A percentile compares a stretch with the other conserved stretches of the same genome.
These are phyloP conservation scores for Nitzschia putrida DNA, from an alignment of 108 stramenopile species.

Conservation along the genomic window DNA sequence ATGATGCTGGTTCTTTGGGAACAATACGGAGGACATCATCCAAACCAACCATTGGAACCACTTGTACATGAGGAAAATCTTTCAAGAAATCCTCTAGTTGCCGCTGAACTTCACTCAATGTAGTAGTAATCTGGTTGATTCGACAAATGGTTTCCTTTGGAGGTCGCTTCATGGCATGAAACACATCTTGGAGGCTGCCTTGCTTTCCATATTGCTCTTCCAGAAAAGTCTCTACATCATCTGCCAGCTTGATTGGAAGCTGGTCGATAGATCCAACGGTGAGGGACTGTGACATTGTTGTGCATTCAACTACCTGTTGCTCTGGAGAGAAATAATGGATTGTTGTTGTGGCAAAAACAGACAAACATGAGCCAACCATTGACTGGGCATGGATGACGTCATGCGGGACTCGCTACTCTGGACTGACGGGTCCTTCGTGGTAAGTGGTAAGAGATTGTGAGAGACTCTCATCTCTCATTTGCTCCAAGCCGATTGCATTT, in stretches of 20 bases:
- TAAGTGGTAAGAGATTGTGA: too few relatives aligned
- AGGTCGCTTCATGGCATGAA: slow-evolving; percentile 59
- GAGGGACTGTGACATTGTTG: background rate
- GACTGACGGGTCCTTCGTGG: too few relatives aligned
- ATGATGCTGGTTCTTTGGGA: background rate
- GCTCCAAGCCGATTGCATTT: too few relatives aligned
- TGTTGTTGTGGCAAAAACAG: too few relatives aligned
- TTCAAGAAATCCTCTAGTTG: slow-evolving; percentile 30
- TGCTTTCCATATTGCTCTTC: slow-evolving; percentile 8
- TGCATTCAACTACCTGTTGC: background rate
- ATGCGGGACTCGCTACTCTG: too few relatives aligned
- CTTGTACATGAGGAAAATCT: slow-evolving; percentile 13
- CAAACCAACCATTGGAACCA: slow-evolving; percentile 10
- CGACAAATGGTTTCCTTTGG: slow-evolving; percentile 54
- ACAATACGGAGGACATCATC: slow-evolving; percentile 36
- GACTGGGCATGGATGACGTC: too few relatives aligned
- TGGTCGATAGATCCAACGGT: slow-evolving; percentile 27
- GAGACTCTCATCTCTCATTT: too few relatives aligned
- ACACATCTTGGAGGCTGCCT: slow-evolving; percentile 12
- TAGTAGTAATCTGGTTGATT: slow-evolving; percentile 47
- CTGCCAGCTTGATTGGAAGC: slow-evolving; percentile 22
- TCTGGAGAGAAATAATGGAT: too few relatives aligned
- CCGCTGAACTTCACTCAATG: slow-evolving; percentile 44
- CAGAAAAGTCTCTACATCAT: slow-evolving; percentile 22
- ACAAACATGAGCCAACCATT: too few relatives aligned